Percentiles rank a stretch among this genome's conserved stretches.
Evolutionary conservation across 345 rosid species (phyloP).

Genomic region (Melastoma malabathricum): DNA sequence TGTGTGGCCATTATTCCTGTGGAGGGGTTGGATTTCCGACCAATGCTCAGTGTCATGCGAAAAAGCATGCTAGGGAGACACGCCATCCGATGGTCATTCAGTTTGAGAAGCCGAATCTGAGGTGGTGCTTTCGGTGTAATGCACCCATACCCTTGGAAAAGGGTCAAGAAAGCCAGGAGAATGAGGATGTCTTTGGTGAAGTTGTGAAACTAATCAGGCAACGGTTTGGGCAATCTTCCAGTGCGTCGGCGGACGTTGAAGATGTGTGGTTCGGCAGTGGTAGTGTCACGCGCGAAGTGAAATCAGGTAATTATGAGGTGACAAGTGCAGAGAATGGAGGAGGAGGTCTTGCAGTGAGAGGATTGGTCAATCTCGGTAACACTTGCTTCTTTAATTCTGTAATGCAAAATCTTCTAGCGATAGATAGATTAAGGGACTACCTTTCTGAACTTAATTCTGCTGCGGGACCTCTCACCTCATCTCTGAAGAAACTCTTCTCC

Average conservation of each 20-base stretch:
- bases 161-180: slow-evolving; percentile 40
- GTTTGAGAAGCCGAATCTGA: slow-evolving; percentile 66
- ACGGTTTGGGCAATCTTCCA: slow-evolving; percentile 13
- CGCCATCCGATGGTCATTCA: slow-evolving; percentile 66
- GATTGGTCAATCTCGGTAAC: slow-evolving; percentile 88
- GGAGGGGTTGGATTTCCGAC: slow-evolving; percentile 88
- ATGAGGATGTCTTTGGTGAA: slow-evolving; percentile 33
- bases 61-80: slow-evolving; percentile 48
- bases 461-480: slow-evolving; percentile 43
- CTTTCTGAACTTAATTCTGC: slow-evolving; percentile 36
- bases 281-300: slow-evolving; percentile 30
- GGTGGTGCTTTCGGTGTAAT: slow-evolving; percentile 80
- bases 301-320: slow-evolving; percentile 20
- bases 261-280: slow-evolving; percentile 55
- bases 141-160: slow-evolving; percentile 55
- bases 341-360: slow-evolving; percentile 50
- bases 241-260: slow-evolving; percentile 32
- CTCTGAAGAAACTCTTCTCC: slow-evolving; percentile 59
- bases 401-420: slow-evolving; percentile 76
- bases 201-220: slow-evolving; percentile 55
- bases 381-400: slow-evolving; percentile 96
- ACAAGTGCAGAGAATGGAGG: slow-evolving; percentile 20
- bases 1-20: slow-evolving; percentile 80
- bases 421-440: slow-evolving; percentile 42
- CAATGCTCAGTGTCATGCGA: slow-evolving; percentile 60